Evolutionary conservation across 768 basidiomycete genomes (phyloP).

Genomic region (Rhizopogon salebrosus): DNA sequence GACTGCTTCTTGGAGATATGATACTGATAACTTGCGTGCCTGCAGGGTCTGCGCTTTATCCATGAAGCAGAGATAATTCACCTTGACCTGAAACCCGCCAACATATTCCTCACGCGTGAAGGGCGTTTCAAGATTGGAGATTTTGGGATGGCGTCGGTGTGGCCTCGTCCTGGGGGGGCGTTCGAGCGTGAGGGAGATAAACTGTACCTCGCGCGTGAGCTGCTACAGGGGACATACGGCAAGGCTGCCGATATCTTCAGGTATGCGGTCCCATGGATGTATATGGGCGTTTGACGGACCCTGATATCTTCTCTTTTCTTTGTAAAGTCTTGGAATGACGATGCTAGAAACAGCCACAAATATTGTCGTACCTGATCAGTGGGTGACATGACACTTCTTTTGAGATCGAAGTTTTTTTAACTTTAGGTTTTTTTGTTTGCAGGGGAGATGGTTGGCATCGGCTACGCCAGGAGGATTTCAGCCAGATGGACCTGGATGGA

Average conservation of each 20-base stretch:
- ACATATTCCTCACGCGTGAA: slow-evolving; percentile 83
- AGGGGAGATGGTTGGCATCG: slow-evolving; percentile 95
- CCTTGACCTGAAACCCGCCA: slow-evolving; percentile 95
- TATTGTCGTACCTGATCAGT: slow-evolving; percentile 96
- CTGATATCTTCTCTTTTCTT: slow-evolving; percentile 15
- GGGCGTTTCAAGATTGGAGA: slow-evolving; percentile 96
- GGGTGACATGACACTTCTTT: slow-evolving; percentile 32
- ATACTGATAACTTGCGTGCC: background rate
- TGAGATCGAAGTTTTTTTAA: slow-evolving; percentile 9
- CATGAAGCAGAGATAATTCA: slow-evolving; percentile 88
- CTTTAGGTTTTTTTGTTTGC: slow-evolving; percentile 13
- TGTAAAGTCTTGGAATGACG: slow-evolving; percentile 83
- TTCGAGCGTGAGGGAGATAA: slow-evolving; percentile 98
- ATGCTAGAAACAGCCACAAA: slow-evolving; percentile 94
- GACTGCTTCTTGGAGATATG: slow-evolving; percentile 16
- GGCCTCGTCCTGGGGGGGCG: slow-evolving; percentile 57
- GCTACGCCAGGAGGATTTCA: slow-evolving; percentile 86
- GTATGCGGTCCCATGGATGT: slow-evolving; percentile 40
- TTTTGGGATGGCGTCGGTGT: slow-evolving; percentile 96
- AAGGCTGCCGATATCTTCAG: slow-evolving; percentile 96
- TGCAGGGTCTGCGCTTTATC: slow-evolving; percentile 81
- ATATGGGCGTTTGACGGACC: background rate
- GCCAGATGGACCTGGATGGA: slow-evolving; percentile 67
- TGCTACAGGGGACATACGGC: slow-evolving; percentile 86
- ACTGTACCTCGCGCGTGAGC: slow-evolving; percentile 94